Base-by-base conservation (phyloP, 371 early-diverging fungal species). In the Saksenaea oblongispora region DNA sequence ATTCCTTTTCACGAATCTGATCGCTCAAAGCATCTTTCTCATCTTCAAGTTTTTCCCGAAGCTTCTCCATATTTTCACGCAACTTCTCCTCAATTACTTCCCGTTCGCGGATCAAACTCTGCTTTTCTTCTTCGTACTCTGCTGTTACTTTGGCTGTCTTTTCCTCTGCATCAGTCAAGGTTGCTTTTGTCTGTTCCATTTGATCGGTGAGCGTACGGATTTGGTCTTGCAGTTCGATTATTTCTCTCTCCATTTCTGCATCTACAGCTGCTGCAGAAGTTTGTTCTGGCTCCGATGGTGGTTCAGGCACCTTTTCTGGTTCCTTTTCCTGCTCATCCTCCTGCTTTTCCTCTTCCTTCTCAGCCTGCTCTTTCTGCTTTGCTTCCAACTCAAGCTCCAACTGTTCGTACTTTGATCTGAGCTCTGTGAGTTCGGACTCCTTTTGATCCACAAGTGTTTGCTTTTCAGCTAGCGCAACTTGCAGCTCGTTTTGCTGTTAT, bases 11-110 rank as follows among this genome's bases (percentile, higher is more conserved):
- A 41, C 27, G 63, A 15, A 63, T 60, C 18, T 55, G 56, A 31
- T 61, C 62, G 17, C 58, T 59, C 17, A 65, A 34, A 4, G 58
- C 61, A 17, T 65, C 66, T 44, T 70, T 65, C 22, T 70, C 70
- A 34, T 66, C 59, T 37, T 66, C 59, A 1, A 62, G 58, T 34
- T 74, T 64, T 54, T 70, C 72, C 11, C 72, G 65, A 14, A 77
- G 56, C 34, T 56, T 59, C 39, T 69, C 70, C 17, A 59, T 62
- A 17, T 69, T 56, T 14, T 69, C 65, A 11, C 63, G 61, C 56
- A 58, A 34, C 9, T 61, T 39, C 17, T 69, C 65, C 34, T 64
- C 60, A 1, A 42, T 27, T 5, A 34, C 62, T 53, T 64, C 65
- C 5, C 36, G 58, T 35, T 57, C 62, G 14, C 57, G 65, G 14